Conservation (phyloP, 2,329 filamentous ascomycete species). For the Proliferodiscus dingleyae region DNA sequence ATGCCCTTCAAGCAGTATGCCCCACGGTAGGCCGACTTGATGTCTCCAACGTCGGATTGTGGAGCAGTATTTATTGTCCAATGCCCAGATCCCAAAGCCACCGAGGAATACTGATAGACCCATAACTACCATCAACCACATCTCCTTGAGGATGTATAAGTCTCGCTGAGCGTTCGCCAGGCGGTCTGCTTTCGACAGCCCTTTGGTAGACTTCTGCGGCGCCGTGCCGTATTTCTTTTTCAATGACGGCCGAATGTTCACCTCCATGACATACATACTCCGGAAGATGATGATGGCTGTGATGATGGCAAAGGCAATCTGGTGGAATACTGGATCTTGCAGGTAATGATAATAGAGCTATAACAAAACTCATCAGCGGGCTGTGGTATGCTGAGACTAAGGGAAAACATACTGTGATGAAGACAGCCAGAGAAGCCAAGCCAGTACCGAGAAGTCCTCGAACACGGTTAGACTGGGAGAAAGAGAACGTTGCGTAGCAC, state of each 20-base stretch:
- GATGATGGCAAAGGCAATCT: conserved; percentile 61
- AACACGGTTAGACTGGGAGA: conserved; percentile 44
- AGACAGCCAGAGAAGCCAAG: conserved; percentile 47
- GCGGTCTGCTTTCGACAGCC: conserved; percentile 53
- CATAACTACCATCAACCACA: conserved; percentile 64
- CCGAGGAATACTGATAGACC: conserved; percentile 59
- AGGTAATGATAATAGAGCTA: conserved; percentile 66
- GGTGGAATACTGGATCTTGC: conserved; percentile 67
- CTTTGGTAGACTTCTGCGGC: conserved; percentile 40
- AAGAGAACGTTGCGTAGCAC: conserved; percentile 64
- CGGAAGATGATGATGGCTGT: conserved; percentile 56
- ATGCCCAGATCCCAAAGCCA: conserved; percentile 62
- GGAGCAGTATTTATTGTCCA: conserved; percentile 61
- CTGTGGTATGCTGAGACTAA: conserved; percentile 53
- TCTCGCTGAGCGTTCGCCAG: conserved; percentile 51
- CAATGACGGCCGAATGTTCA: conserved; percentile 53
- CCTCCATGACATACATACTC: conserved; percentile 63
- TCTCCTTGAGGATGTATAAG: conserved; percentile 51
- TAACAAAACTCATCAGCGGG: conserved; percentile 2
- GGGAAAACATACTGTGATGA: conserved; percentile 46
- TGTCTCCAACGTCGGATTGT: conserved; percentile 46
- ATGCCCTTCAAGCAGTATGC: conserved; percentile 65
- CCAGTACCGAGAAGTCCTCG: conserved; percentile 46
- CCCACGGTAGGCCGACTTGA: conserved; percentile 64
- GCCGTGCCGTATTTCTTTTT: conserved; percentile 34